Conservation (phyloP, 2,329 filamentous ascomycete species). For the Nemania sp. region DNA sequence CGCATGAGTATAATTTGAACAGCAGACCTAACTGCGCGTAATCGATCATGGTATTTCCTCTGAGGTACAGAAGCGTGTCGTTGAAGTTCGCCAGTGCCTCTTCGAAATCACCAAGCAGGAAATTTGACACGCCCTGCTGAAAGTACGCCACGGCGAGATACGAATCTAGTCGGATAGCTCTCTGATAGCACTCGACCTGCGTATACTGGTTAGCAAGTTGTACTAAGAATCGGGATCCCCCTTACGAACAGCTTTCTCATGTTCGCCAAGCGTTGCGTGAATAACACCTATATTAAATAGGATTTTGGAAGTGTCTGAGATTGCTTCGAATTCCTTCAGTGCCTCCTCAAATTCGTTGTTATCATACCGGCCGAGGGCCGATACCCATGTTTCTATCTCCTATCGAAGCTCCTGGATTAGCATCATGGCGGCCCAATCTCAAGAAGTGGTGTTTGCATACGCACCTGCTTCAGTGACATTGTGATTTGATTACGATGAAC, state of each 20-base stretch:
- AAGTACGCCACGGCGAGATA: slow-evolving; percentile 98
- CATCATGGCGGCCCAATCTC: neutral
- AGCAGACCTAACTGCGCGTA: slow-evolving; percentile 94
- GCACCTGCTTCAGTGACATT: slow-evolving; percentile 43
- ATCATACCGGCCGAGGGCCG: slow-evolving; percentile 88
- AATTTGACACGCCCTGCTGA: slow-evolving; percentile 97
- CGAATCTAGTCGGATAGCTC: slow-evolving; percentile 85
- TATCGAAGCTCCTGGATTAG: slow-evolving; percentile 41
- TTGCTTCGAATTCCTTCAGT: slow-evolving; percentile 78
- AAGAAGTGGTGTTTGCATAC: slow-evolving; percentile 3
- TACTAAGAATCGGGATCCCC: neutral
- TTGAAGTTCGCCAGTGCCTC: slow-evolving; percentile 98
- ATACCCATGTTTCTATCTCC: slow-evolving; percentile 99
- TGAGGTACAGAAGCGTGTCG: slow-evolving; percentile 89
- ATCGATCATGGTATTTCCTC: slow-evolving; percentile 96
- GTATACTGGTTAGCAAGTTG: slow-evolving; percentile 19
- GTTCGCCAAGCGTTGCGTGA: slow-evolving; percentile 92
- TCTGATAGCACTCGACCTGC: slow-evolving; percentile 93
- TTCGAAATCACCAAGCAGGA: slow-evolving; percentile 94
- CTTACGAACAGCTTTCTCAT: slow-evolving; percentile 83
- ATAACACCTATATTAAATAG: slow-evolving; percentile 98
- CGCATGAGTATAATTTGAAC: slow-evolving; percentile 96
- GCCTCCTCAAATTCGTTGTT: slow-evolving; percentile 96
- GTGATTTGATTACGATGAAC: slow-evolving; percentile 24
- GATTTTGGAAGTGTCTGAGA: slow-evolving; percentile 96